Base-by-base conservation (phyloP, 495 filamentous ascomycete genomes). In the Tuber aestivum region DNA sequence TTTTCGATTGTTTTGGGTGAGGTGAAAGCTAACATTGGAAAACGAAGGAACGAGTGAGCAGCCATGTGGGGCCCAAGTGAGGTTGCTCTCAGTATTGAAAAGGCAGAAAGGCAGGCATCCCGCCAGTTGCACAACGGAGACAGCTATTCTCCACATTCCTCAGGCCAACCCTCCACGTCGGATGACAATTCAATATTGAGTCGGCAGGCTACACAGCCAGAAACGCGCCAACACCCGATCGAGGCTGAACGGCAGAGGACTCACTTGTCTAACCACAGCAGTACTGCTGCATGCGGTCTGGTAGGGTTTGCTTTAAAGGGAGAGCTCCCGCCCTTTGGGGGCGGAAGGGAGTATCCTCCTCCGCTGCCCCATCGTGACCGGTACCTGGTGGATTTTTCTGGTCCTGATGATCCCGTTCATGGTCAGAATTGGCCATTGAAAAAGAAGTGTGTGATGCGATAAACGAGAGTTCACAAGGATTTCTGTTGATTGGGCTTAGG, bases 341-440 rank as follows among this genome's bases (percentile, higher is more conserved):
- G 87, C 73, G 93, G 93, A 2, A 95, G 94, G 83, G 87, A 91
- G 18, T 94, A 90, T 84, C 94, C 93, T 16, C 92, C 92, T 6
- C 86, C 84, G 0, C 83, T 96, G 61, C 92, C 92, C 8, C 89
- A 89, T 37, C 87, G 87, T 79, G 94, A 95, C 79, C 90, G 91
- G 75, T 97, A 95, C 85, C 92, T 96, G 2, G 94, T 97, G 27
- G 94, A 95, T 78, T 97, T 96, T 77, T 89, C 91, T 71, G 92
- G 93, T 0, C 89, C 88, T 1, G 87, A 93, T 78, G 93, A 97
- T 83, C 93, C 92, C 16, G 80, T 91, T 68, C 91, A 97, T 83
- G 91, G 93, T 0, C 91, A 92, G 84, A 97, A 97, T 83, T 97
- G 94, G 94, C 86, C 91, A 0, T 81, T 92, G 40, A 87, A 80